A percentile compares a stretch with the other conserved stretches of the same genome.
These are phyloP conservation scores for Lunasporangiospora selenospora DNA, from an alignment of 192 early-diverging fungal species.

Conservation along the genomic window DNA sequence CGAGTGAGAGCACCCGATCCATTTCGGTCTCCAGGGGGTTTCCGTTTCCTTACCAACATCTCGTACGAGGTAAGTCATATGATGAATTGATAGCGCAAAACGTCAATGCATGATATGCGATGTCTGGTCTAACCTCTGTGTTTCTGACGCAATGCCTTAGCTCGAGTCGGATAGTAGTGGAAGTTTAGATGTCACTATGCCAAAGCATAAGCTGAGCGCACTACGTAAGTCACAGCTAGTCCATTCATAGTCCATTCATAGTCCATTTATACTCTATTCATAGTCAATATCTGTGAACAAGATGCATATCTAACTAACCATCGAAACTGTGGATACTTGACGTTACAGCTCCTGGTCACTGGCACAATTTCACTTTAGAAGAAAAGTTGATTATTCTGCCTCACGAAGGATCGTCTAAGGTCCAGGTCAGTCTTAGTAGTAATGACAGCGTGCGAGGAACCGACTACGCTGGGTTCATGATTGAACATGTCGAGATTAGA, in stretches of 20 bases:
- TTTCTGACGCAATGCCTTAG: too few species aligned
- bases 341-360: constrained; percentile 10
- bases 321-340: too few species aligned
- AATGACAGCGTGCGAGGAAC: constrained; percentile 17
- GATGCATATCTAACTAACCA: too few species aligned
- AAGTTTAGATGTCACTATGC: constrained; percentile 32
- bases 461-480: constrained; percentile 21
- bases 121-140: too few species aligned
- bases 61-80: constrained; percentile 33
- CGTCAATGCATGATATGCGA: too few species aligned
- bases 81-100: too few species aligned
- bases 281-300: too few species aligned
- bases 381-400: constrained; percentile 31
- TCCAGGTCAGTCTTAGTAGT: constrained; percentile 22
- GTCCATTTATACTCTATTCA: too few species aligned
- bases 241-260: not conserved
- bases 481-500: constrained; percentile 40
- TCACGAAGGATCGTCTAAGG: constrained; percentile 8
- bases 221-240: constrained; percentile 4
- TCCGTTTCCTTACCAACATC: constrained; percentile 30
- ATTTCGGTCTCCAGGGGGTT: constrained; percentile 28
- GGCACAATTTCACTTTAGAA: constrained; percentile 30
- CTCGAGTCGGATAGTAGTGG: constrained; percentile 38
- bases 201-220: constrained; percentile 10
- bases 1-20: constrained; percentile 18